phyloP scores from a whole-genome alignment of 805 yeast genomes.

The Zygosaccharomyces pseudorouxii region DNA sequence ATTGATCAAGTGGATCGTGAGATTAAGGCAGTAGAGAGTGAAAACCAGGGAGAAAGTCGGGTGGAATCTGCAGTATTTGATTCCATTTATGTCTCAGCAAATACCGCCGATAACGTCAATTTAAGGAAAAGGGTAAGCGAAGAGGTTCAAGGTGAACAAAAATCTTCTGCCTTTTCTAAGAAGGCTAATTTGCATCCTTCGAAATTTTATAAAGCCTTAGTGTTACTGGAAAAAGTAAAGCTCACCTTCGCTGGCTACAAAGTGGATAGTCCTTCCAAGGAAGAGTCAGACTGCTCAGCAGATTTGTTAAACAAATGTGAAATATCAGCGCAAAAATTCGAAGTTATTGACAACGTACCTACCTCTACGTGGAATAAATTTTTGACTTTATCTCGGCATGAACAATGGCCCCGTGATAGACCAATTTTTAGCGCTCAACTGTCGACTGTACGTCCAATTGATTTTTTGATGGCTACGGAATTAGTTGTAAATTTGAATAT shows the following conservation, averaged over 20 bases:
- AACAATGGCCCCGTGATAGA: constrained; percentile 59
- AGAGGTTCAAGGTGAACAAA: constrained; percentile 39
- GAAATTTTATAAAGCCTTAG: constrained; percentile 49
- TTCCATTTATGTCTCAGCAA: constrained; percentile 68
- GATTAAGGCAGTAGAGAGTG: constrained; percentile 18
- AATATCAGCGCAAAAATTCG: constrained; percentile 49
- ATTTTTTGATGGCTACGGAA: constrained; percentile 64
- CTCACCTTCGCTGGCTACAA: constrained; percentile 43
- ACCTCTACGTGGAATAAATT: constrained; percentile 90
- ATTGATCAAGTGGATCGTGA: constrained; percentile 56
- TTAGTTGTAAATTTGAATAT: constrained; percentile 47
- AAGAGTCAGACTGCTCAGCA: constrained; percentile 33
- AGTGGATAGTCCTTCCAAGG: constrained; percentile 43
- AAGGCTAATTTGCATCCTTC: constrained; percentile 65
- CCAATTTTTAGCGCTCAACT: constrained; percentile 55
- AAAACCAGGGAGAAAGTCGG: constrained; percentile 7
- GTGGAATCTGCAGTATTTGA: constrained; percentile 42
- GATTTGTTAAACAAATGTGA: constrained; percentile 48
- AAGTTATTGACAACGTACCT: constrained; percentile 70
- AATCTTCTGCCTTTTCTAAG: constrained; percentile 26
- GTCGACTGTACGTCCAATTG: constrained; percentile 60
- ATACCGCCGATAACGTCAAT: constrained; percentile 43
- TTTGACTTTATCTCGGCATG: constrained; percentile 60
- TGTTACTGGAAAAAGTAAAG: constrained; percentile 53
- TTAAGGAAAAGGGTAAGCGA: constrained; percentile 53